These are phyloP conservation scores for Magnolia officinalis DNA, from an alignment of 164 flowering plant species.

Conservation along the genomic window DNA sequence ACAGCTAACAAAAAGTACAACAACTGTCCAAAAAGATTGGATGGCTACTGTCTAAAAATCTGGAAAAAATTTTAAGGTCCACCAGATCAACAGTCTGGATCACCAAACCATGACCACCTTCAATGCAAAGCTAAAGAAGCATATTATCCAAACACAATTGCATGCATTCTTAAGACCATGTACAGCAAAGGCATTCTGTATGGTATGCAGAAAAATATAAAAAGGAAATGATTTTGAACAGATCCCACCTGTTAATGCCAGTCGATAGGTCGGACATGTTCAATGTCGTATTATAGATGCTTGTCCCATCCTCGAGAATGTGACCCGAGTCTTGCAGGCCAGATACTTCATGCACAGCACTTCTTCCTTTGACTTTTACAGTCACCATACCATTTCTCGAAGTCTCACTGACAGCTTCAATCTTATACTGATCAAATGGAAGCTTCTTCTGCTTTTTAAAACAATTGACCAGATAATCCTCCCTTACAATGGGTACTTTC, in stretches of 20 bases:
- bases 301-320: slow-evolving; percentile 84
- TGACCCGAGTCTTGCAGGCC: slow-evolving; percentile 91
- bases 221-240: not conserved
- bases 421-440: slow-evolving; percentile 64
- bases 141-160: too few relatives aligned
- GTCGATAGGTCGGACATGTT: slow-evolving; percentile 90
- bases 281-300: slow-evolving; percentile 86
- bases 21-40: too few relatives aligned
- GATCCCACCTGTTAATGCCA: slow-evolving; percentile 80
- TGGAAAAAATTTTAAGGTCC: too few relatives aligned
- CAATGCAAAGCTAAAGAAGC: too few relatives aligned
- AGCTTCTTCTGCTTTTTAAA: slow-evolving; percentile 67
- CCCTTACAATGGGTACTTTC: slow-evolving; percentile 83
- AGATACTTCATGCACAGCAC: slow-evolving; percentile 93
- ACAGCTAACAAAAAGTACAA: too few relatives aligned
- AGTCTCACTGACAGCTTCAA: slow-evolving; percentile 51
- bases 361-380: slow-evolving; percentile 85
- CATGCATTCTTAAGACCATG: not conserved
- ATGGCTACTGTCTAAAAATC: too few relatives aligned
- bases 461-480: slow-evolving; percentile 80
- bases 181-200: not conserved
- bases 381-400: slow-evolving; percentile 47
- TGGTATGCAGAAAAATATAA: not conserved
- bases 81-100: too few relatives aligned
- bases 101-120: too few relatives aligned